phyloP scores from a whole-genome alignment of 2,329 filamentous ascomycete genomes.

The Diaporthe longicolla region DNA sequence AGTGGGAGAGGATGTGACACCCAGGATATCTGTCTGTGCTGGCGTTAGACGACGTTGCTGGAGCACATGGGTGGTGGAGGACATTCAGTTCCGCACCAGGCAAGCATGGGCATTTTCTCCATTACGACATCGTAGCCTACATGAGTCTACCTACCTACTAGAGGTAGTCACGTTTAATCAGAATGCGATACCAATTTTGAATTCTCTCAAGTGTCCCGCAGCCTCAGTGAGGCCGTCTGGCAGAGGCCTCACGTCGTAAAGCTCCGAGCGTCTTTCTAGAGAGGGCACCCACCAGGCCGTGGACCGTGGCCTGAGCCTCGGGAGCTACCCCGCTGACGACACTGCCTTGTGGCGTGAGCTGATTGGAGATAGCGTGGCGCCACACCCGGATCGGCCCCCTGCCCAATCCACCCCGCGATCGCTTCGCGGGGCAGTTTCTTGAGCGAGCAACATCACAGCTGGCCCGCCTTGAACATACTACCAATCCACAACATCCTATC shows the following conservation, averaged over 20 bases:
- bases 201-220: background rate
- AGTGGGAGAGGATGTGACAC: background rate
- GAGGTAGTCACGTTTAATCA: conserved; percentile 27
- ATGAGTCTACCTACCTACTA: background rate
- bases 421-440: conserved; percentile 45
- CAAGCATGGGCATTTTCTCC: background rate
- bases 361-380: conserved; percentile 10
- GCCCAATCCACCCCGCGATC: conserved; percentile 48
- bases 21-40: background rate
- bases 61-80: background rate
- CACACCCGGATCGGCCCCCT: background rate
- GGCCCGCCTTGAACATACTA: background rate
- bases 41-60: background rate
- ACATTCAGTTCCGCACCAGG: background rate
- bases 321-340: conserved; percentile 38
- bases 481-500: background rate
- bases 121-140: background rate
- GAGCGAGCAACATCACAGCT: conserved; percentile 12
- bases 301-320: background rate
- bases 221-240: background rate
- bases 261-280: background rate
- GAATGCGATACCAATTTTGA: conserved; percentile 22
- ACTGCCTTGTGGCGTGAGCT: conserved; percentile 35
- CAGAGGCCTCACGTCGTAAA: background rate
- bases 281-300: too few species aligned